Evolutionary conservation across 2,329 filamentous ascomycete species (phyloP).

Genomic region (Clathrospora elynae): DNA sequence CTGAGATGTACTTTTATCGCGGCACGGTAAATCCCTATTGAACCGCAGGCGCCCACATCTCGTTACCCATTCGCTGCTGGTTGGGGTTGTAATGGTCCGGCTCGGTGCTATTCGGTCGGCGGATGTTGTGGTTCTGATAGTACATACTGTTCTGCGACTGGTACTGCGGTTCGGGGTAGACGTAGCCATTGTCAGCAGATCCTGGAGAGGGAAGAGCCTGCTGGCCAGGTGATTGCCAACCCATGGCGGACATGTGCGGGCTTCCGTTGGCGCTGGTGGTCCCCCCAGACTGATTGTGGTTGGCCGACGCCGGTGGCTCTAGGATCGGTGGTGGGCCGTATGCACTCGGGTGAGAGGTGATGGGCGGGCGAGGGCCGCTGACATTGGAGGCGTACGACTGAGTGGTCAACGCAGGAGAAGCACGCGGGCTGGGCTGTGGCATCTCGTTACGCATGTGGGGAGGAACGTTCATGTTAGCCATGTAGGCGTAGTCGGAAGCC

Average conservation of each 20-base stretch:
- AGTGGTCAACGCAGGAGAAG: slow-evolving; percentile 66
- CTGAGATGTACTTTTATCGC: neutral
- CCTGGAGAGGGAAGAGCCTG: slow-evolving; percentile 73
- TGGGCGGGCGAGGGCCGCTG: slow-evolving; percentile 57
- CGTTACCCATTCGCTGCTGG: slow-evolving; percentile 45
- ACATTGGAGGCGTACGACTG: slow-evolving; percentile 65
- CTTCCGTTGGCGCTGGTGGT: slow-evolving; percentile 73
- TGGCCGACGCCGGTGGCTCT: slow-evolving; percentile 78
- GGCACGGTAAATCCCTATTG: slow-evolving; percentile 36
- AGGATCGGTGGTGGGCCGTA: slow-evolving; percentile 85
- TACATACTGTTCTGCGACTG: slow-evolving; percentile 68
- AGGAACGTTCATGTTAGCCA: slow-evolving; percentile 78
- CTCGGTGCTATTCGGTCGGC: slow-evolving; percentile 76
- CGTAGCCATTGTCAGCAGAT: slow-evolving; percentile 72
- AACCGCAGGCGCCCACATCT: slow-evolving; percentile 52
- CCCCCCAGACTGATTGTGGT: slow-evolving; percentile 69
- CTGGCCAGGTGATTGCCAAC: slow-evolving; percentile 86
- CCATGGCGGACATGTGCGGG: slow-evolving; percentile 79
- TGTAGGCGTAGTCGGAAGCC: slow-evolving; percentile 72
- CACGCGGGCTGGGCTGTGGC: slow-evolving; percentile 70
- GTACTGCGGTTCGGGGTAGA: slow-evolving; percentile 76
- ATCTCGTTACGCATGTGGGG: slow-evolving; percentile 80
- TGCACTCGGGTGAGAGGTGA: slow-evolving; percentile 83
- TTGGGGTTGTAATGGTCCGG: slow-evolving; percentile 56
- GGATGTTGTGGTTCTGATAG: slow-evolving; percentile 71